Percentiles rank a stretch among this genome's conserved stretches.
Conservation (phyloP, 306 rosid genomes). For the Corylus avellana region DNA sequence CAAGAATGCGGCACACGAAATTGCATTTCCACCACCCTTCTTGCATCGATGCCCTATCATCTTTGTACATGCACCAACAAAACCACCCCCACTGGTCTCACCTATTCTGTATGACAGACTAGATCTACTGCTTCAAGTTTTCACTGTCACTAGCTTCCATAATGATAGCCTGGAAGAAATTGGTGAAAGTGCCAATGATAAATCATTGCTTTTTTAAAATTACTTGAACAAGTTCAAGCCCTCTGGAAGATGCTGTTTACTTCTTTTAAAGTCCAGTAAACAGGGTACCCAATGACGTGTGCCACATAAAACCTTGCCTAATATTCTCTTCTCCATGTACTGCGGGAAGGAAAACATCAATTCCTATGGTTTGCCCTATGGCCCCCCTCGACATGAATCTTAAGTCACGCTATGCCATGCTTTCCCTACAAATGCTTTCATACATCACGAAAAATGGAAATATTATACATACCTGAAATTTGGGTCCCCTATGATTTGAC, state of each 20-base stretch:
- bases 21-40: background rate
- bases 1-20: background rate
- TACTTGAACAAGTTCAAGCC: background rate
- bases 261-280: background rate
- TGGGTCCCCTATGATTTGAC: background rate
- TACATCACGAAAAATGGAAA: background rate
- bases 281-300: background rate
- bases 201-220: background rate
- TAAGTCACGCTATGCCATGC: conserved; percentile 1
- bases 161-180: conserved; percentile 8
- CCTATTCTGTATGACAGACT: background rate
- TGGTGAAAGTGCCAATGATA: background rate
- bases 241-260: background rate
- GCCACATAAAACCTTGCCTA: background rate
- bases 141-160: background rate
- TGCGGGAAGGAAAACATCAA: background rate
- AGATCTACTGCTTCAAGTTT: background rate
- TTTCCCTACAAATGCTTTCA: background rate
- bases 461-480: background rate
- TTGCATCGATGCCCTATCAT: conserved; percentile 1
- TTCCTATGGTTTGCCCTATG: background rate
- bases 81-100: conserved; percentile 5
- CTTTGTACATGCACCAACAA: background rate
- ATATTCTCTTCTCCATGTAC: background rate
- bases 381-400: background rate